Evolutionary conservation across 78 protist genomes (phyloP).

Genomic region (Reticulomyxa filosa): DNA sequence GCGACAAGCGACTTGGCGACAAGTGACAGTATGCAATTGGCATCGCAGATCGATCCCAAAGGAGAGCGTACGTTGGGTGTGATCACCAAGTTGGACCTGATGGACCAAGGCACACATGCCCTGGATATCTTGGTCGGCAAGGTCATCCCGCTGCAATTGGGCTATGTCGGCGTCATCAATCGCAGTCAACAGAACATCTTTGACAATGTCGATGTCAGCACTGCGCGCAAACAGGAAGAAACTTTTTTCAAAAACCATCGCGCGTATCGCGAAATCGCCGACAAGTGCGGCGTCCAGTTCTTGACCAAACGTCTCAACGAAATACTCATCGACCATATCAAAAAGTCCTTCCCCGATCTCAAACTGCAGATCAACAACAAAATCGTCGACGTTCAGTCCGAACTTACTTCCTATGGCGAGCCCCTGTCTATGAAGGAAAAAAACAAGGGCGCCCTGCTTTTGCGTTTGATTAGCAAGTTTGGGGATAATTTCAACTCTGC

Average conservation of each 20-base stretch:
- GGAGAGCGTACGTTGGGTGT: constrained; percentile 30
- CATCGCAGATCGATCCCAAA: constrained; percentile 19
- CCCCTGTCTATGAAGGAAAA: neutral
- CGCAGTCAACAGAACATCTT: constrained; percentile 11
- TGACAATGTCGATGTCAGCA: neutral
- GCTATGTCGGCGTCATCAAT: constrained; percentile 29
- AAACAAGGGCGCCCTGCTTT: constrained; percentile 33
- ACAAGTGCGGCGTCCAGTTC: neutral
- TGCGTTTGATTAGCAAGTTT: constrained; percentile 43
- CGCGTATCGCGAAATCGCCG: neutral
- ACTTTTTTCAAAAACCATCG: neutral
- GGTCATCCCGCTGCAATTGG: constrained; percentile 9
- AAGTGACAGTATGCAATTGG: constrained; percentile 17
- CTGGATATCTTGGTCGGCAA: constrained; percentile 7
- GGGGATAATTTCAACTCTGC: constrained; percentile 16
- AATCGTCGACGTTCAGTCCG: neutral
- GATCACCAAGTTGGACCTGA: constrained; percentile 31
- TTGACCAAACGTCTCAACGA: constrained; percentile 6
- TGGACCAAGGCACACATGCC: constrained; percentile 35
- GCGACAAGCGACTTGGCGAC: constrained; percentile 27
- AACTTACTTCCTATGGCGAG: constrained; percentile 2
- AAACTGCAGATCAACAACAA: neutral
- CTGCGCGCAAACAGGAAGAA: neutral
- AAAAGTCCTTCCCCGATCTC: neutral
- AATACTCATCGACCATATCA: constrained; percentile 1